Evolutionary conservation across 2,329 filamentous ascomycete genomes (phyloP), one percentile per base, ranked within the genome.

Genomic region (Exophiala alcalophila): DNA sequence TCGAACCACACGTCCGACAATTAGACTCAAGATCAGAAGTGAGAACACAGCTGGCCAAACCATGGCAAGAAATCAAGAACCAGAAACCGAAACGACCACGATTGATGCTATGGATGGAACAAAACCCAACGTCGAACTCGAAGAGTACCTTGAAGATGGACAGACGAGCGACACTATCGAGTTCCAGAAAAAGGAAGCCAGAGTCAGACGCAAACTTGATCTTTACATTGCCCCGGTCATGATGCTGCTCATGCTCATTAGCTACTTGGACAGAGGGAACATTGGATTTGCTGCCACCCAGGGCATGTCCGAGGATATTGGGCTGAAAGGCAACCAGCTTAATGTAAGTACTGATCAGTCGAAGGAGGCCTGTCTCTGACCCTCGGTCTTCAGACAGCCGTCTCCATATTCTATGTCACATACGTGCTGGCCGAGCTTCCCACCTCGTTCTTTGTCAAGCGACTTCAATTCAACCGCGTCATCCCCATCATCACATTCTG

Each of bases 251-350:
- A 95, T 91, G 61, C 77, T 94, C 71, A 71, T 95, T 49, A 84
- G 82, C 50, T 94, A 94, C 61, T 65, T 95, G 52, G 89, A 94
- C 63, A 76, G 89, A 54, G 90, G 86, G 73, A 73, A 77, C 58
- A 76, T 77, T 51, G 78, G 78, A 29, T 81, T 81, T 59, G 78
- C 78, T 12, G 72, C 72, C 44, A 74, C 80, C 31, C 78, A 78
- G 10, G 78, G 78, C 10, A 62, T 81, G 9, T 61, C 65, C 21
- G 59, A 64, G 26, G 70, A 68, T 44, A 71, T 74, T 32, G 56
- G 61, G 15, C 64, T 68, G 9, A 62, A 62, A 1, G 56, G 58
- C 7, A 59, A 60, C 21, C 60, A 72, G 47, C 73, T 69, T 53
- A 70, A 66, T n/a, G 47, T 44, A 44, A n/a, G n/a, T n/a, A 14